Conservation (phyloP, 768 basidiomycete genomes). For the Termitomyces sp. region DNA sequence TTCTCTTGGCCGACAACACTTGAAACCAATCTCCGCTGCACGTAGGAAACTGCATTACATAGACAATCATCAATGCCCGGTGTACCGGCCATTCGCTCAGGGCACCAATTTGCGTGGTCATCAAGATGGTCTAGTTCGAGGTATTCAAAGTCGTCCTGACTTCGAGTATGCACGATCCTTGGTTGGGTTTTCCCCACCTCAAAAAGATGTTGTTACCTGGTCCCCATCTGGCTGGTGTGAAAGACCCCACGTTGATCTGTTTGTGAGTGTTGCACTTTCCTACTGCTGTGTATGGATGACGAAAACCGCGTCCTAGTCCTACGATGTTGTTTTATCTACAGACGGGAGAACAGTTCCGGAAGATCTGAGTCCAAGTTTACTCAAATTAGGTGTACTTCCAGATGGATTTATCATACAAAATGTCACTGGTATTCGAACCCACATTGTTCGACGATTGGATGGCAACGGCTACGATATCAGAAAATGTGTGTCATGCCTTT, state of each 20-base stretch:
- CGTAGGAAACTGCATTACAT: constrained; percentile 58
- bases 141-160: constrained; percentile 70
- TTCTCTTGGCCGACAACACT: constrained; percentile 48
- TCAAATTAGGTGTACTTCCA: constrained; percentile 56
- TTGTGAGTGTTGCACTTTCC: constrained; percentile 41
- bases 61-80: constrained; percentile 71
- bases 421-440: constrained; percentile 71
- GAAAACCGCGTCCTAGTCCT: constrained; percentile 45
- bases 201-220: constrained; percentile 55
- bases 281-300: not conserved
- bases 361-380: constrained; percentile 61
- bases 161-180: constrained; percentile 77
- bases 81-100: constrained; percentile 46
- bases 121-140: constrained; percentile 48
- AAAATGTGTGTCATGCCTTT: constrained; percentile 49
- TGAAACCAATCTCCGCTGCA: constrained; percentile 52
- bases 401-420: constrained; percentile 77
- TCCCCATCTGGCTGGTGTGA: constrained; percentile 72
- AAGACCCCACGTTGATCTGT: constrained; percentile 58
- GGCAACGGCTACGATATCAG: constrained; percentile 84
- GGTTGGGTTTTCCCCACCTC: constrained; percentile 47
- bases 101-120: constrained; percentile 25
- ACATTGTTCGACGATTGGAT: constrained; percentile 76
- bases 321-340: constrained; percentile 75
- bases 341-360: constrained; percentile 51